Percentiles rank a stretch among this genome's conserved stretches.
These are phyloP conservation scores for Rhizopus delemar DNA, from an alignment of 371 early-diverging fungal species.

Conservation along the genomic window DNA sequence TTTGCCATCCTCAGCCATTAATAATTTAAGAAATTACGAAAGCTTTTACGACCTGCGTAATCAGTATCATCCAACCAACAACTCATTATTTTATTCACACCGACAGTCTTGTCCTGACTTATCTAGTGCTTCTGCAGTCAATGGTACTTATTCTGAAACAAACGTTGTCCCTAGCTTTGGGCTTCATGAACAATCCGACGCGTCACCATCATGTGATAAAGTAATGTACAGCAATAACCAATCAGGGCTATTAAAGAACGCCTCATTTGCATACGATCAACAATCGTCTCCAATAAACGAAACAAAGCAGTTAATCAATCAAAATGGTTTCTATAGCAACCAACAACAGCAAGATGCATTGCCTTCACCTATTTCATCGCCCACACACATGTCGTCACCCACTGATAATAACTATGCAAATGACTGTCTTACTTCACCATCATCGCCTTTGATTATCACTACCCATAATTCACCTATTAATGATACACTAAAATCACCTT, in stretches of 20 bases:
- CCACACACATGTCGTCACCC: not conserved
- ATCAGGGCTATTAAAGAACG: conserved; percentile 1
- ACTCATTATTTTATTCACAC: conserved; percentile 18
- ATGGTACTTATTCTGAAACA: conserved; percentile 24
- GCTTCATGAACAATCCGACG: not conserved
- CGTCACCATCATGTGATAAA: conserved; percentile 4
- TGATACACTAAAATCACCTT: not conserved
- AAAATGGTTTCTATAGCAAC: not conserved
- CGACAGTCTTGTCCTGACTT: conserved; percentile 31
- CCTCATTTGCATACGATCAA: not conserved
- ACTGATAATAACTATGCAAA: not conserved
- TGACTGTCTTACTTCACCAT: conserved; percentile 14
- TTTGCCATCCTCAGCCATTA: conserved; percentile 5
- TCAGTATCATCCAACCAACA: not conserved
- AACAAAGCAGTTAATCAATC: not conserved
- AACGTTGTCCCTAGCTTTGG: not conserved
- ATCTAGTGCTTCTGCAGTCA: not conserved
- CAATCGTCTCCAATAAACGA: not conserved
- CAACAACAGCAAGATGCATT: not conserved
- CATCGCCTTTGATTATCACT: conserved; percentile 14
- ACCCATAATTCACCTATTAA: not conserved
- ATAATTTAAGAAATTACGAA: not conserved
- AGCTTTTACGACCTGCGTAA: conserved; percentile 1
- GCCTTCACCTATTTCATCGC: not conserved
- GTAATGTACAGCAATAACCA: not conserved